A percentile compares a stretch with the other conserved stretches of the same genome.
Evolutionary conservation across 192 early-diverging fungal species (phyloP).

Genomic region (Jimgerdemannia flammicorona): DNA sequence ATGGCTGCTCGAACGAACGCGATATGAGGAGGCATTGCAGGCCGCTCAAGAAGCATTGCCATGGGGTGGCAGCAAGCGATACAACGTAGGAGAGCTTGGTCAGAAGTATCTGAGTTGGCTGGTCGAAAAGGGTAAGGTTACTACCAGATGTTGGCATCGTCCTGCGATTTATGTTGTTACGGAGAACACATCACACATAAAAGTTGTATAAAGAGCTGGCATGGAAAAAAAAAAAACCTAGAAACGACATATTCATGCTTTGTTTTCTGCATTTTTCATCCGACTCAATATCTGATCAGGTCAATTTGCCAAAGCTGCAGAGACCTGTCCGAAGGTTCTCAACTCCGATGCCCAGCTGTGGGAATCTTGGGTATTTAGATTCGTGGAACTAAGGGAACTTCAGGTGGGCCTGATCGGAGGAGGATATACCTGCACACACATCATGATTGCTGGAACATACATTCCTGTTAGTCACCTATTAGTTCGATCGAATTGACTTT

Average conservation of each 20-base stretch:
- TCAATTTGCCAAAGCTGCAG: conserved; percentile 66
- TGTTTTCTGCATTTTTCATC: not conserved
- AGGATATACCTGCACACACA: not conserved
- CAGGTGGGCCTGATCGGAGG: conserved; percentile 28
- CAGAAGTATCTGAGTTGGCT: conserved; percentile 67
- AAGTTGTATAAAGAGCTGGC: too few species aligned
- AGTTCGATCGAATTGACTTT: not conserved
- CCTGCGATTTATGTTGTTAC: too few species aligned
- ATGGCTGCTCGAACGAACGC: conserved; percentile 80
- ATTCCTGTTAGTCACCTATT: not conserved
- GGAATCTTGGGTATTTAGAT: conserved; percentile 92
- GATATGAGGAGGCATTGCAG: conserved; percentile 77
- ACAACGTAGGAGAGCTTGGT: conserved; percentile 72
- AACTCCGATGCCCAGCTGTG: conserved; percentile 65
- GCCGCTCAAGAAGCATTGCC: conserved; percentile 56
- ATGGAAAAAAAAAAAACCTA: too few species aligned
- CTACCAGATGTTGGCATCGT: not conserved
- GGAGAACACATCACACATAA: too few species aligned
- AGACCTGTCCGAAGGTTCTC: conserved; percentile 71
- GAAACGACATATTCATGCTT: too few species aligned
- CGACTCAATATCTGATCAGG: conserved; percentile 19
- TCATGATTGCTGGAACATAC: not conserved
- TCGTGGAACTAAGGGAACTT: conserved; percentile 75
- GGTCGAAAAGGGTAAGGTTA: conserved; percentile 26
- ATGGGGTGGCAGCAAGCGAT: conserved; percentile 54